Evolutionary conservation across 768 basidiomycete species (phyloP).

Genomic region (Pleurotus salmoneostramineus): DNA sequence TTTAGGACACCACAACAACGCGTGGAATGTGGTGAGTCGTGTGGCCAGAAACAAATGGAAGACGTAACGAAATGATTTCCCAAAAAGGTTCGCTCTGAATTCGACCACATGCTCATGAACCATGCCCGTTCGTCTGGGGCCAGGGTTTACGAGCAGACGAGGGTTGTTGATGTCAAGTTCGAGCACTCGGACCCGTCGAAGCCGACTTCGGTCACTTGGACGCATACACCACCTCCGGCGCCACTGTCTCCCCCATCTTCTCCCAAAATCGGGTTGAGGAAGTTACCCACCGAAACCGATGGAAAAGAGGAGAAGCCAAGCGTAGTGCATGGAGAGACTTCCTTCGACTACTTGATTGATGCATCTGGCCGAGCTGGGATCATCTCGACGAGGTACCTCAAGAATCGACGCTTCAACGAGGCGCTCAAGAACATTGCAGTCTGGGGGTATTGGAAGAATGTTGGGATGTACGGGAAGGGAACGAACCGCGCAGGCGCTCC

Average conservation of each 20-base stretch:
- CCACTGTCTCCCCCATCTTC: constrained; percentile 1
- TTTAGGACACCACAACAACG: constrained; percentile 47
- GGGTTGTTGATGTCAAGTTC: constrained; percentile 45
- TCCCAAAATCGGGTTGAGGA: neutral
- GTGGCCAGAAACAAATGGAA: neutral
- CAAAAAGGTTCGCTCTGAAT: constrained; percentile 52
- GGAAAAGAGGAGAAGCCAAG: neutral
- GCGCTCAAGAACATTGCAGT: constrained; percentile 55
- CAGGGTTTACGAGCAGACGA: constrained; percentile 50
- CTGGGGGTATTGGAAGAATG: constrained; percentile 66
- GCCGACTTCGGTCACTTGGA: constrained; percentile 55
- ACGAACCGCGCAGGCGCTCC: constrained; percentile 40
- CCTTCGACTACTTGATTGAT: constrained; percentile 61
- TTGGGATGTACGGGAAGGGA: constrained; percentile 37
- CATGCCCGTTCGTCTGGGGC: constrained; percentile 52
- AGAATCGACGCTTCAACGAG: constrained; percentile 49
- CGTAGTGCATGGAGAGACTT: constrained; percentile 28
- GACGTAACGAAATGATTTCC: neutral
- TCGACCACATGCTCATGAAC: constrained; percentile 54
- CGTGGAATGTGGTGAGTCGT: constrained; percentile 58
- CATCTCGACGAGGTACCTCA: constrained; percentile 55
- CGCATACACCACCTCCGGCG: constrained; percentile 35
- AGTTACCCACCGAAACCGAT: neutral
- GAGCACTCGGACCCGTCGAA: constrained; percentile 30
- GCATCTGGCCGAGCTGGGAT: constrained; percentile 58